Conservation (phyloP, 768 basidiomycete genomes). For the Phylloporus arenicola region DNA sequence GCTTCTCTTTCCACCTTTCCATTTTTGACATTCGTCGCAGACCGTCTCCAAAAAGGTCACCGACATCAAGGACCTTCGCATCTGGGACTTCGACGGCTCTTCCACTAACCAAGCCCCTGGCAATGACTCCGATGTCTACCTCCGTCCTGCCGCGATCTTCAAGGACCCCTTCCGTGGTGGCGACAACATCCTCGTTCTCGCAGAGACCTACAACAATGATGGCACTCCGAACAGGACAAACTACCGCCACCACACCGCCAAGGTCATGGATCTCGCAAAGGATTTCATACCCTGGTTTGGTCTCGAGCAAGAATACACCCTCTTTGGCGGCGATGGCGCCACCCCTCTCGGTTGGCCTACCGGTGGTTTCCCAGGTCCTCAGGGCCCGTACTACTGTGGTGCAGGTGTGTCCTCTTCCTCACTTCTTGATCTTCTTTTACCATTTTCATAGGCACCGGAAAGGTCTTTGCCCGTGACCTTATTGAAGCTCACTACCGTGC, state of each 20-base stretch:
- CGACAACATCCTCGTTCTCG: constrained; percentile 95
- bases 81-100: constrained; percentile 99
- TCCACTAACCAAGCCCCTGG: constrained; percentile 98
- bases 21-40: constrained; percentile 35
- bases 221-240: constrained; percentile 97
- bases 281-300: constrained; percentile 89
- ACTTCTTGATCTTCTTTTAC: constrained; percentile 4
- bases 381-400: constrained; percentile 99
- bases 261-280: constrained; percentile 92
- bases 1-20: not conserved
- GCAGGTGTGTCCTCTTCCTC: constrained; percentile 53
- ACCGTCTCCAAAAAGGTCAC: constrained; percentile 84
- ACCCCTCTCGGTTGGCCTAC: constrained; percentile 94
- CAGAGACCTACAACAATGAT: constrained; percentile 98
- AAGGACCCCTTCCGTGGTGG: constrained; percentile 99
- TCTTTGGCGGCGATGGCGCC: constrained; percentile 84
- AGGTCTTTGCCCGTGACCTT: constrained; percentile 96
- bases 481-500: constrained; percentile 99
- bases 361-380: constrained; percentile 98
- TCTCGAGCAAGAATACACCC: constrained; percentile 98
- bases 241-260: constrained; percentile 88
- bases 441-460: constrained; percentile 70
- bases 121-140: constrained; percentile 93
- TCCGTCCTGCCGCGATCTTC: constrained; percentile 95
- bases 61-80: constrained; percentile 85